Evolutionary conservation across 495 filamentous ascomycete genomes (phyloP), one percentile per base, ranked within the genome.

Genomic region (Podospora bellae-mahoneyi): DNA sequence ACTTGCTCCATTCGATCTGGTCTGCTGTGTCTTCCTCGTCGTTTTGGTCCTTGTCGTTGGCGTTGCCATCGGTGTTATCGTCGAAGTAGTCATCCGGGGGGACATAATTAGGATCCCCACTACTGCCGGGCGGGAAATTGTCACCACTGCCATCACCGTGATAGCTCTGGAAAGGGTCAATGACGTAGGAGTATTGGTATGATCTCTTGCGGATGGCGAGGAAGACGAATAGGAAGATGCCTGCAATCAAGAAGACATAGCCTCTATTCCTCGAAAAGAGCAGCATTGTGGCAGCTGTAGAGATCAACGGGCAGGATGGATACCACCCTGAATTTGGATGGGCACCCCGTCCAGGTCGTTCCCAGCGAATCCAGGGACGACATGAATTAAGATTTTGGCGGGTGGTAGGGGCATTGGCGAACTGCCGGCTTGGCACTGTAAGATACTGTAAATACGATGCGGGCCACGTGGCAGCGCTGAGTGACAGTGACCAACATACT

Each of bases 1-100:
- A 28, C 7, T 57, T 48, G 1, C 26, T 65, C 74, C 74, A 71
- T 54, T 54, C 60, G 16, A 63, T 64, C 20, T 28, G 56, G 39
- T 16, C 32, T 34, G 62, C 62, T 28, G 62, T 19, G 15, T 19
- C 32, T 16, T 44, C 19, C 15, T 28, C 23, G 4, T 54, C 13
- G 23, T 18, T 26, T 39, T 55, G 4, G 5, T 58, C n/a, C 6
- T 62, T 27, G 26, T 30, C 26, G 34, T 27, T 32, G 23, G 0
- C 57, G 30, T 23, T 26, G n/a, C 30, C 13, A n/a, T 26, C 23
- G 16, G 61, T 59, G 19, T 9, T 6, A 56, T 56, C 54, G 54
- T 18, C 19, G 16, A 6, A 5, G 3, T 32, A 32, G 4, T 32
- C 30, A 32, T 16, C 18, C 1, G 9, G 5, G 13, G 39, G 39